Percentiles rank a stretch among this genome's conserved stretches.
Conservation (phyloP, 495 filamentous ascomycete genomes). For the Cercophora scortea region DNA sequence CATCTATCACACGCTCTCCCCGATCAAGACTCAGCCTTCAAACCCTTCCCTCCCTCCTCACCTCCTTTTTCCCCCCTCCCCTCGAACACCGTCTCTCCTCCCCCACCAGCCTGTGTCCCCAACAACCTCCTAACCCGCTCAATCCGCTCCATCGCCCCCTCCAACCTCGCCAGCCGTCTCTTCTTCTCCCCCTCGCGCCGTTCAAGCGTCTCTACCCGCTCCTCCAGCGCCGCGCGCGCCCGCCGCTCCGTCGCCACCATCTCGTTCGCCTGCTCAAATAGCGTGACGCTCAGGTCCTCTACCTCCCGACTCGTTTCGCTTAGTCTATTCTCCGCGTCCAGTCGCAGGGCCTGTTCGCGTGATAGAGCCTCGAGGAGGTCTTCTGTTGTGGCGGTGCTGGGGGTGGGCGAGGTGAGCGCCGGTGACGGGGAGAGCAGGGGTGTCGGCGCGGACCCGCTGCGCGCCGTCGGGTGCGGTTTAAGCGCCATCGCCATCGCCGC, state of each 20-base stretch:
- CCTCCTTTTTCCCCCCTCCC: background rate
- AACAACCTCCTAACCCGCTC: slow-evolving; percentile 61
- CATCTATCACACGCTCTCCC: no score
- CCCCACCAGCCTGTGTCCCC: slow-evolving; percentile 5
- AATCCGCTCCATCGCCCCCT: slow-evolving; percentile 72
- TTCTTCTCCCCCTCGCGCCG: slow-evolving; percentile 63
- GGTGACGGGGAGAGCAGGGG: background rate
- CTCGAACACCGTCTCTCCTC: background rate
- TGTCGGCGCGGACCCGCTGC: background rate
- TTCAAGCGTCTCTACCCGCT: slow-evolving; percentile 62
- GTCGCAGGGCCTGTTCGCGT: slow-evolving; percentile 63
- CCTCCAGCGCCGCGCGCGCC: slow-evolving; percentile 71
- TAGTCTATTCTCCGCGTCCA: slow-evolving; percentile 66
- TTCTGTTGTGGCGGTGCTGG: slow-evolving; percentile 29
- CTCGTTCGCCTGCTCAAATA: slow-evolving; percentile 94
- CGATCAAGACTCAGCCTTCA: no score
- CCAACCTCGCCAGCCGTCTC: slow-evolving; percentile 61
- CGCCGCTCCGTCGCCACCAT: slow-evolving; percentile 91
- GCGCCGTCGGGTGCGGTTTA: background rate
- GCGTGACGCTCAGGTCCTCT: slow-evolving; percentile 76
- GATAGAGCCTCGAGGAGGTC: slow-evolving; percentile 64
- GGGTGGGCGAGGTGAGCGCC: slow-evolving; percentile 5
- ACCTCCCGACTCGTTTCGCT: slow-evolving; percentile 68
- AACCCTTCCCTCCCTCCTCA: background rate
- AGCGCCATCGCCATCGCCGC: no score